These are phyloP conservation scores for Rehmannia glutinosa DNA, from an alignment of 257 asterid genomes.

Conservation along the genomic window DNA sequence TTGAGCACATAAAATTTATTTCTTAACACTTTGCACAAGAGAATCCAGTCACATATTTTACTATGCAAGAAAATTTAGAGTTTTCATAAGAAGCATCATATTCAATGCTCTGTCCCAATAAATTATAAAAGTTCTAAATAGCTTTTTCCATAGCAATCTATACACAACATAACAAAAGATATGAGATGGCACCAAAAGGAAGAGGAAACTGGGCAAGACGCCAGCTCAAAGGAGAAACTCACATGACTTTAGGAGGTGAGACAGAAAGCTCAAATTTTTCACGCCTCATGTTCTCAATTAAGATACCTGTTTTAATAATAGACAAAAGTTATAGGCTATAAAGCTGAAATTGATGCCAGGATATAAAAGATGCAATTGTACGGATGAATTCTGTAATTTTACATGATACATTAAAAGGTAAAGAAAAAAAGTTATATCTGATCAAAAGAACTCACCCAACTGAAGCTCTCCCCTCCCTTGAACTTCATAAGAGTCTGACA, in stretches of 20 bases:
- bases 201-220: background rate
- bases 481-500: slow-evolving; percentile 94
- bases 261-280: slow-evolving; percentile 96
- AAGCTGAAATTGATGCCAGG: slow-evolving; percentile 7
- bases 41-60: background rate
- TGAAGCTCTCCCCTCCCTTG: slow-evolving; percentile 99
- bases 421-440: background rate
- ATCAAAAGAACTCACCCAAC: slow-evolving; percentile 53
- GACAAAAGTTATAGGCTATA: background rate
- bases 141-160: background rate
- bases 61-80: background rate
- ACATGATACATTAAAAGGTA: background rate
- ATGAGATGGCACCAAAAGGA: background rate
- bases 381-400: background rate
- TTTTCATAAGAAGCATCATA: background rate
- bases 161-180: background rate
- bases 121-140: background rate
- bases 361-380: background rate
- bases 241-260: slow-evolving; percentile 99
- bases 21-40: background rate
- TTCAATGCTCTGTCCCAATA: background rate
- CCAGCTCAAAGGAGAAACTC: slow-evolving; percentile 39
- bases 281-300: slow-evolving; percentile 98
- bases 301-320: slow-evolving; percentile 55
- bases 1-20: background rate